Evolutionary conservation across 2,329 filamentous ascomycete genomes (phyloP).

Genomic region (Aspergillus proliferans): DNA sequence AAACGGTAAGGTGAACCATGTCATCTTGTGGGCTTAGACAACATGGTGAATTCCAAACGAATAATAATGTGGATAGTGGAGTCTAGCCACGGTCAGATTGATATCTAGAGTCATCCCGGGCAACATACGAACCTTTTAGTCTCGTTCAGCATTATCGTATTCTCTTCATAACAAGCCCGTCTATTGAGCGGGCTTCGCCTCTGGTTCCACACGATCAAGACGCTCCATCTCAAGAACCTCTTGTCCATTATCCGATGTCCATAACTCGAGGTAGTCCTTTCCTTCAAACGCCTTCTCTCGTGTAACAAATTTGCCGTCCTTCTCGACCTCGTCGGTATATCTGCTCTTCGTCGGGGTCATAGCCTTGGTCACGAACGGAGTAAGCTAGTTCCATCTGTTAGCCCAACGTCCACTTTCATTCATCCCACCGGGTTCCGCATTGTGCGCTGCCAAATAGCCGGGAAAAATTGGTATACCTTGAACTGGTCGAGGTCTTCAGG

Average conservation of each 20-base stretch:
- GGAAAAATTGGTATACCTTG: slow-evolving; percentile 50
- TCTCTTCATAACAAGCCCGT: background rate
- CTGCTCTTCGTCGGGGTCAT: slow-evolving; percentile 32
- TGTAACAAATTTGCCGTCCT: slow-evolving; percentile 19
- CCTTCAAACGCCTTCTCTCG: slow-evolving; percentile 27
- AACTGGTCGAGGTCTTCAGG: slow-evolving; percentile 63
- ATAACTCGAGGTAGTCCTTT: slow-evolving; percentile 34
- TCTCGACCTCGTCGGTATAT: slow-evolving; percentile 28
- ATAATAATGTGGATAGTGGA: background rate
- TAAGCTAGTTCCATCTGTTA: slow-evolving; percentile 28
- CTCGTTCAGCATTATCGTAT: background rate
- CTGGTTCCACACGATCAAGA: slow-evolving; percentile 9
- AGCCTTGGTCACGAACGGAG: slow-evolving; percentile 41
- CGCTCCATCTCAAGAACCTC: slow-evolving; percentile 26
- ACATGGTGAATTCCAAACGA: background rate
- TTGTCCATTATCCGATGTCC: slow-evolving; percentile 30
- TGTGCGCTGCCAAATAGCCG: background rate
- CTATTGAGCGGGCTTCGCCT: slow-evolving; percentile 10
- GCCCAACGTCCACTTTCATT: background rate
- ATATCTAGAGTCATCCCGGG: background rate
- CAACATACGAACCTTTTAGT: background rate
- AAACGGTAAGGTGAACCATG: slow-evolving; percentile 3
- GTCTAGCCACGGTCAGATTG: background rate
- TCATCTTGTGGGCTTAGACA: background rate
- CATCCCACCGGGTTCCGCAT: background rate